phyloP scores from a whole-genome alignment of 2,329 filamentous ascomycete species.

The Xylariaceae sp. region DNA sequence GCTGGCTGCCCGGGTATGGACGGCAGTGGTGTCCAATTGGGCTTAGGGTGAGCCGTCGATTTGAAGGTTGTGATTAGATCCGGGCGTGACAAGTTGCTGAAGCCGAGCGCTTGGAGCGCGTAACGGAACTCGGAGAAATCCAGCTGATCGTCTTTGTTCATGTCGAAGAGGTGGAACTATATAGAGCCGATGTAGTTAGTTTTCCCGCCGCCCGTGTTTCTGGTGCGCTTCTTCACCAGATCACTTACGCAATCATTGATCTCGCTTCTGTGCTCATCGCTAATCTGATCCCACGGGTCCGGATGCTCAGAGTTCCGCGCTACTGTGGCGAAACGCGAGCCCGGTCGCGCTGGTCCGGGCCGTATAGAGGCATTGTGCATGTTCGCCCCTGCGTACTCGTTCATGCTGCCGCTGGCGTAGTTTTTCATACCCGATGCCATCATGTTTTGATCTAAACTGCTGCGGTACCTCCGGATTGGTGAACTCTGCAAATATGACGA shows the following conservation, averaged over 20 bases:
- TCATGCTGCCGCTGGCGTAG: slow-evolving; percentile 33
- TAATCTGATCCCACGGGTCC: slow-evolving; percentile 49
- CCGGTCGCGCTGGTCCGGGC: slow-evolving; percentile 28
- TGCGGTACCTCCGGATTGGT: neutral
- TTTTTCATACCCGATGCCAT: slow-evolving; percentile 31
- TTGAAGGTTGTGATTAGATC: slow-evolving; percentile 80
- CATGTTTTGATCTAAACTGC: slow-evolving; percentile 8
- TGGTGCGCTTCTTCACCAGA: neutral
- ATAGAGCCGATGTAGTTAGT: slow-evolving; percentile 9
- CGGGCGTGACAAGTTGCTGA: slow-evolving; percentile 74
- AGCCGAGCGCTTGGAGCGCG: slow-evolving; percentile 90
- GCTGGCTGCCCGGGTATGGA: slow-evolving; percentile 42
- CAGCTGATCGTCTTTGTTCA: slow-evolving; percentile 89
- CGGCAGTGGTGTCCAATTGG: slow-evolving; percentile 48
- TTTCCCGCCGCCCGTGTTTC: neutral
- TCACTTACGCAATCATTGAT: slow-evolving; percentile 85
- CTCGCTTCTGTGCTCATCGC: slow-evolving; percentile 87
- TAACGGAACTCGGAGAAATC: slow-evolving; percentile 99
- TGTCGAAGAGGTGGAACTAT: slow-evolving; percentile 91
- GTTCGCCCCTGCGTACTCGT: slow-evolving; percentile 28
- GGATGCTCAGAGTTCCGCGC: slow-evolving; percentile 30
- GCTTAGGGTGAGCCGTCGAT: slow-evolving; percentile 70
- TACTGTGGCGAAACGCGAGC: slow-evolving; percentile 32
- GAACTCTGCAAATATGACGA: neutral
- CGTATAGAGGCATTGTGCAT: slow-evolving; percentile 31